A percentile compares a stretch with the other conserved stretches of the same genome.
These are phyloP conservation scores for Lathyrus oleraceus DNA, from an alignment of 306 rosid species.

Conservation along the genomic window DNA sequence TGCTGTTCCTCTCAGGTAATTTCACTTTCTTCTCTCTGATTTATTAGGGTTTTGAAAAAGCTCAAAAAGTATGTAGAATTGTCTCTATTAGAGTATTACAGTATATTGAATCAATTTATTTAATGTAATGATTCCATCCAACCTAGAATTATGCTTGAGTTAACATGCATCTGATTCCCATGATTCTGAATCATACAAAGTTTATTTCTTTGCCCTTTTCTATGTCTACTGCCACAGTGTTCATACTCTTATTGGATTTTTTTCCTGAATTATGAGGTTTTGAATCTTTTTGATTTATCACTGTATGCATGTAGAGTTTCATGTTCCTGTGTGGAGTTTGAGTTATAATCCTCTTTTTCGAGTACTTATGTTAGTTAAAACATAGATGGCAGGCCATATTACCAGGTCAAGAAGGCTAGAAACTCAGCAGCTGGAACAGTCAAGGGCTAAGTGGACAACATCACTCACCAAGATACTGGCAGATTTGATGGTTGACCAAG, in stretches of 20 bases:
- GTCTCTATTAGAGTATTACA: too few species aligned
- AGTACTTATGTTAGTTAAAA: constrained; percentile 18
- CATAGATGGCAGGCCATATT: constrained; percentile 59
- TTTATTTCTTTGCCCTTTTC: constrained; percentile 12
- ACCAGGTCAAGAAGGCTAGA: constrained; percentile 50
- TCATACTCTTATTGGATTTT: neutral
- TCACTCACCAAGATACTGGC: constrained; percentile 68
- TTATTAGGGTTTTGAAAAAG: constrained; percentile 26
- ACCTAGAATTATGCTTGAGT: constrained; percentile 9
- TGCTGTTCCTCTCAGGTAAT: constrained; percentile 30
- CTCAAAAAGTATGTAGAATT: neutral
- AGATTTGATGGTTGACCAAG: constrained; percentile 63
- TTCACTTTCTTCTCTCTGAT: constrained; percentile 17
- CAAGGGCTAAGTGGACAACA: constrained; percentile 71
- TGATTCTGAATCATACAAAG: constrained; percentile 20
- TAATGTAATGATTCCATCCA: constrained; percentile 1
- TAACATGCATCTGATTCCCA: constrained; percentile 16
- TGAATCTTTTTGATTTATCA: constrained; percentile 26
- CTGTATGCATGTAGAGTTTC: neutral
- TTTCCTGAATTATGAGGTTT: constrained; percentile 10
- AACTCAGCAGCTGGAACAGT: constrained; percentile 56
- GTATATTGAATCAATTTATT: neutral
- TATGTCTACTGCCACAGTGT: neutral
- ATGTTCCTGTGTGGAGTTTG: neutral
- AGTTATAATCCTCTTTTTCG: neutral